Evolutionary conservation across 495 filamentous ascomycete species (phyloP), one percentile per base, ranked within the genome.

Genomic region (Penicillium subrubescens): DNA sequence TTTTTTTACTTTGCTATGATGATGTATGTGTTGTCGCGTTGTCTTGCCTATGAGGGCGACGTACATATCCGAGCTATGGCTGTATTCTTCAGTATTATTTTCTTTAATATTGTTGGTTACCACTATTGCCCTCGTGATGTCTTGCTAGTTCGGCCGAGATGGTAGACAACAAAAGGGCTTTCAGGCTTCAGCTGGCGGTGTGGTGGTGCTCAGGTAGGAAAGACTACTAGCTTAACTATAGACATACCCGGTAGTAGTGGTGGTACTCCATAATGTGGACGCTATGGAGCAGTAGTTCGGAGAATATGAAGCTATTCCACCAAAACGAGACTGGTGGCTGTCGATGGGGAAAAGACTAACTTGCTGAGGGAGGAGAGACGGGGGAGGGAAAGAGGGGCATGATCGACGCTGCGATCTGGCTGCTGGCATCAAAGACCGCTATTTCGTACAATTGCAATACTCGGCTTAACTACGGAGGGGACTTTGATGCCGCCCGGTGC

Each of bases 341-440:
- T 39, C 23, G 57, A 59, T 14, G 57, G 31, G 17, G 35, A 44
- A 2, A 41, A 17, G 37, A 41, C 37, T 41, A 41, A 41, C 37
- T 41, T 15, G 17, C 35, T n/a, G 27, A 59, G 29, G 17, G 33
- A 21, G 31, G 31, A 56, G 53, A 56, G 8, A 19, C 29, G 19
- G 52, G 33, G 52, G 52, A 57, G 34, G 35, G 25, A 46, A 56
- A 59, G 62, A 59, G 56, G 48, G 55, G 56, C 62, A 57, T 35
- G 56, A 64, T 64, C 56, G 35, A 48, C 57, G 14, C 17, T 48
- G 57, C 37, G 48, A 54, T 53, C 46, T 54, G 25, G 25, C 25
- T 27, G 25, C 25, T 27, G 35, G 57, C 46, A 52, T 23, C 39
- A 4, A 29, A 25, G 31, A 44, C 53, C 41, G 19, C 39, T 55